A percentile compares a stretch with the other conserved stretches of the same genome.
Conservation (phyloP, 2,329 filamentous ascomycete species). For the Diaporthe amygdali region DNA sequence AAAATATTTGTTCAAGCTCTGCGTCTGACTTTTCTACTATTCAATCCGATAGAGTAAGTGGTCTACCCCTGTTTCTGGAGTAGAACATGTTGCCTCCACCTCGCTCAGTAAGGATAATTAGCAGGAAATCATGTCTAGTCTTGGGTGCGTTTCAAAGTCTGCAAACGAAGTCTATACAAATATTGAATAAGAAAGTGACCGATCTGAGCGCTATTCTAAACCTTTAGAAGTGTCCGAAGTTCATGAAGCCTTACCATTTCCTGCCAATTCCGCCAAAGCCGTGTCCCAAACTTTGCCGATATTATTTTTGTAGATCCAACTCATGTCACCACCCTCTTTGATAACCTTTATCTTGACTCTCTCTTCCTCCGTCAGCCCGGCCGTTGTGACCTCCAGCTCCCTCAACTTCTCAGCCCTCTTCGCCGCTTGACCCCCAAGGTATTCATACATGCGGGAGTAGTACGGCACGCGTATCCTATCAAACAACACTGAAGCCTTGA, state of each 20-base stretch:
- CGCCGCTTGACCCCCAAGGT: conserved; percentile 3
- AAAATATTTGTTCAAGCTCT: no score
- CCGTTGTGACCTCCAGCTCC: conserved; percentile 17
- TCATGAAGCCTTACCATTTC: neutral
- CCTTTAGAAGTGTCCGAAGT: neutral
- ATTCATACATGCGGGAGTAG: conserved; percentile 35
- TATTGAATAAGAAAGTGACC: neutral
- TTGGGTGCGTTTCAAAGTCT: no score
- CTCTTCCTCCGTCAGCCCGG: conserved; percentile 23
- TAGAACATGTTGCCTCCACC: no score
- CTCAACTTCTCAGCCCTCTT: conserved; percentile 21
- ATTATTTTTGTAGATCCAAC: conserved; percentile 28
- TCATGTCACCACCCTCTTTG: conserved; percentile 25
- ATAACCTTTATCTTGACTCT: conserved; percentile 25
- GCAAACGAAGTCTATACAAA: neutral
- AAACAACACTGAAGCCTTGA: conserved; percentile 33
- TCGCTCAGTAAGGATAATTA: neutral
- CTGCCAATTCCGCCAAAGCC: conserved; percentile 2
- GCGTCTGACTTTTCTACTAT: neutral
- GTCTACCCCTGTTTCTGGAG: no score
- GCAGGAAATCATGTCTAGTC: neutral
- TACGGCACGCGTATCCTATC: conserved; percentile 36
- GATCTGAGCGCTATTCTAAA: neutral
- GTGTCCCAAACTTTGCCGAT: conserved; percentile 25
- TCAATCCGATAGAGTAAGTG: neutral